Base-by-base conservation (phyloP, 139 green algal species). In the Eudorina sp. region DNA sequence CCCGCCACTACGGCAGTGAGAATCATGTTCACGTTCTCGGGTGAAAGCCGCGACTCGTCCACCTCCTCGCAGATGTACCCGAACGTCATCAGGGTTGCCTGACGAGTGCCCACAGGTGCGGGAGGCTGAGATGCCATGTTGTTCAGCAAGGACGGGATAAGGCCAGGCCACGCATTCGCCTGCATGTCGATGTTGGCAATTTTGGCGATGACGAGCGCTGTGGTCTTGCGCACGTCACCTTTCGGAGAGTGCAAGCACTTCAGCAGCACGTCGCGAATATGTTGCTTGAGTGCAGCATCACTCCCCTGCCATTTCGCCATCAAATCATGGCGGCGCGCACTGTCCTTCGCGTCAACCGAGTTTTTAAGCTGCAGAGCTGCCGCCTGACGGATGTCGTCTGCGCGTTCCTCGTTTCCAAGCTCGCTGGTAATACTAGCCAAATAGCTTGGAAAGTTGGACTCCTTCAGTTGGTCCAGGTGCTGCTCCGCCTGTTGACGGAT, bases 11-110 rank as follows among this genome's bases (percentile, higher is more conserved):
- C 94, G 4, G 98, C 97, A 27, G 98, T 99, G 13, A 99, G 89
- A 62, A 99, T 96, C 73, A 92, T 96, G 94, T 99, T 99, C 58
- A 99, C 96, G 86, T 98, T 90, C 53, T 96, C 92, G 76, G 98
- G 93, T 21, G 93, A 91, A 29, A 99, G 91, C 73, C 97, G 94
- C 45, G 98, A 95, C 60, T 98, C 92, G 5, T 96, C 93, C 87
- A 99, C 95, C 93, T 99, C 97, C 93, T 99, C 98, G 89, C 98
- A 99, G 2, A 99, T 90, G 88, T 98, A 99, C 21, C 98, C 98
- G 58, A 99, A 90, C 0, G 96, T 75, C 92, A 98, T 95, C 34
- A 99, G 93, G 11, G 97, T 99, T 27, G 94, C 91, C 82, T 98
- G 95, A 0, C 92, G 86, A 4, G 93, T 91, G 62, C 90, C 92